Base-by-base conservation (phyloP, 2,329 filamentous ascomycete species). In the Fusarium scirpi region DNA sequence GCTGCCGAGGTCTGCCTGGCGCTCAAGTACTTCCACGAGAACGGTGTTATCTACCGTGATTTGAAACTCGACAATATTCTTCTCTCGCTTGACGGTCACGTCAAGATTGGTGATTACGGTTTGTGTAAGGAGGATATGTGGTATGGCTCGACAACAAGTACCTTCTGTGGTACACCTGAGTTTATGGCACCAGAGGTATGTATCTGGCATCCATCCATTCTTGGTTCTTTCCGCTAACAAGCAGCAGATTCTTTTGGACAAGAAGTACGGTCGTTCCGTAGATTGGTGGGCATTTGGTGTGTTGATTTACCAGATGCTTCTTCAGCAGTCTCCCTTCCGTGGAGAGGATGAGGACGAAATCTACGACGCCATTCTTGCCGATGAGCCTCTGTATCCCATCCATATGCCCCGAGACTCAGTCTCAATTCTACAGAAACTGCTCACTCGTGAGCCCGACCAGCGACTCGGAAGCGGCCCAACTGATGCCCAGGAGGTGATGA, bases 261-360 rank as follows among this genome's bases (percentile, higher is more conserved):
- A 99, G 86, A 98, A 98, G 79, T 99, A 99, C 77, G 95, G 94
- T 47, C 91, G 96, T 62, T 94, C 96, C 18, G 96, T 99, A 45
- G 96, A 99, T 81, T 99, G 96, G 96, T 99, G 96, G 96, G 97
- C 97, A 9, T 99, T 99, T 81, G 96, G 96, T 80, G 96, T 99
- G 32, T 84, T 99, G 75, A 99, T 99, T 76, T 99, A 99, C 84
- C 96, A 99, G 81, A 99, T 99, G 97, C 91, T 99, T 61, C 89
- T 99, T 51, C 97, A 99, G 79, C 97, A 99, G 80, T 98, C 95
- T 30, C 96, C 96, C 0, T 99, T 99, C 92, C 92, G 96, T 76
- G 96, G 96, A 77, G 97, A 99, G 80, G 96, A 99, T 75, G 97
- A 99, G 78, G 96, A 99, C 79, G 96, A 99, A 82, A 99, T 99